These are phyloP conservation scores for Fusarium sp. DNA, from an alignment of 2,329 filamentous ascomycete species.

Conservation along the genomic window DNA sequence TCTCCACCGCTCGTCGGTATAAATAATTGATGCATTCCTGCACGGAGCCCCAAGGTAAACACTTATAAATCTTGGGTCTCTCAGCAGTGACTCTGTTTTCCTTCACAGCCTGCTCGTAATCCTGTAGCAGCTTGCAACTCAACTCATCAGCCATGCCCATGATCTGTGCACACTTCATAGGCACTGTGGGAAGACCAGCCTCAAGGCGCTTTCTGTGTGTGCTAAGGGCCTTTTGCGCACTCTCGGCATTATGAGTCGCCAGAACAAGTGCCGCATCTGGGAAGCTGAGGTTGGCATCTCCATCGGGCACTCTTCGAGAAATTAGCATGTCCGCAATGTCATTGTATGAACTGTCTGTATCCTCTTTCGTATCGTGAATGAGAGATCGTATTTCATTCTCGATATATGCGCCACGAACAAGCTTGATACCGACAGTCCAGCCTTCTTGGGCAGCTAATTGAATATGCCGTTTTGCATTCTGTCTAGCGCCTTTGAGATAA, in stretches of 20 bases:
- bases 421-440: constrained; percentile 65
- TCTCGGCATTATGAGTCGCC: constrained; percentile 62
- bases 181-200: constrained; percentile 43
- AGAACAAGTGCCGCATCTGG: constrained; percentile 60
- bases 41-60: constrained; percentile 53
- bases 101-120: constrained; percentile 35
- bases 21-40: constrained; percentile 53
- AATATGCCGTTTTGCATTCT: constrained; percentile 58
- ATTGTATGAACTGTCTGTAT: constrained; percentile 63
- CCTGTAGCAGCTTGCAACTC: constrained; percentile 59
- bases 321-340: constrained; percentile 59
- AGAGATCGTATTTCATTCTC: constrained; percentile 58
- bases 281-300: constrained; percentile 44
- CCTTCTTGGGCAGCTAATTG: constrained; percentile 56
- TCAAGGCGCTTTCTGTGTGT: constrained; percentile 55
- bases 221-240: constrained; percentile 54
- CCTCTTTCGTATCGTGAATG: constrained; percentile 63
- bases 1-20: constrained; percentile 52
- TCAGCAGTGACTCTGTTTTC: constrained; percentile 14
- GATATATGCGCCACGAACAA: constrained; percentile 67
- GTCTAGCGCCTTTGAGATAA: constrained; percentile 61
- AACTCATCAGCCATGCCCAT: constrained; percentile 69
- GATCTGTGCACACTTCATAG: constrained; percentile 62
- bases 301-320: constrained; percentile 44
- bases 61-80: constrained; percentile 50